Evolutionary conservation across 2,329 filamentous ascomycete genomes (phyloP).

Genomic region (Botrytis sinoallii): DNA sequence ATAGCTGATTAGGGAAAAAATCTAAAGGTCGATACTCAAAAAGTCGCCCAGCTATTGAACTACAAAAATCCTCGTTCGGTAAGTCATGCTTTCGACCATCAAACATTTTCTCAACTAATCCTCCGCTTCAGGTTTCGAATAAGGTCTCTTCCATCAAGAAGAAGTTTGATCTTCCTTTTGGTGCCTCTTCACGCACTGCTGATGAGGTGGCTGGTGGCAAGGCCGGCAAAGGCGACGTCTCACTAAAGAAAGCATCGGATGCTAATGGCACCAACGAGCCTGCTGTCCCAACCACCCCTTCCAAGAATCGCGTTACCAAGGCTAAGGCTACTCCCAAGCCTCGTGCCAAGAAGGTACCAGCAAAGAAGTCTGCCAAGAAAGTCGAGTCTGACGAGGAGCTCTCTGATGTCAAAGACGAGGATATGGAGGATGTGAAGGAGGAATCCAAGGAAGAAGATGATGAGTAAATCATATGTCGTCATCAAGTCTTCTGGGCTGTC

Average conservation of each 20-base stretch:
- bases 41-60: slow-evolving; percentile 25
- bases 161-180: slow-evolving; percentile 30
- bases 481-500: neutral
- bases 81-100: neutral
- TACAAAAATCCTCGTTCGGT: slow-evolving; percentile 30
- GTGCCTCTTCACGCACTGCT: neutral
- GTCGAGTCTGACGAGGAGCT: slow-evolving; percentile 7
- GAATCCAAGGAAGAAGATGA: slow-evolving; percentile 1
- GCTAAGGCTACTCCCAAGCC: slow-evolving; percentile 7
- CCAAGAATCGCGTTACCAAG: slow-evolving; percentile 23
- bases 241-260: slow-evolving; percentile 16
- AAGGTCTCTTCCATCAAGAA: slow-evolving; percentile 30
- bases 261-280: slow-evolving; percentile 17
- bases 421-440: neutral
- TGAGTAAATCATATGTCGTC: neutral
- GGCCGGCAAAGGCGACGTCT: neutral
- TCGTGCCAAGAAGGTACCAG: slow-evolving; percentile 21
- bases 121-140: slow-evolving; percentile 22
- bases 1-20: neutral
- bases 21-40: slow-evolving; percentile 27
- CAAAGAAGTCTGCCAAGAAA: slow-evolving; percentile 24
- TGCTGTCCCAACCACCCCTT: slow-evolving; percentile 12
- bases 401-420: slow-evolving; percentile 7
- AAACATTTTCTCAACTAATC: neutral
- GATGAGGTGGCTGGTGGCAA: neutral